Evolutionary conservation across 805 yeast genomes (phyloP).

Genomic region (Schwanniomyces yamadae): DNA sequence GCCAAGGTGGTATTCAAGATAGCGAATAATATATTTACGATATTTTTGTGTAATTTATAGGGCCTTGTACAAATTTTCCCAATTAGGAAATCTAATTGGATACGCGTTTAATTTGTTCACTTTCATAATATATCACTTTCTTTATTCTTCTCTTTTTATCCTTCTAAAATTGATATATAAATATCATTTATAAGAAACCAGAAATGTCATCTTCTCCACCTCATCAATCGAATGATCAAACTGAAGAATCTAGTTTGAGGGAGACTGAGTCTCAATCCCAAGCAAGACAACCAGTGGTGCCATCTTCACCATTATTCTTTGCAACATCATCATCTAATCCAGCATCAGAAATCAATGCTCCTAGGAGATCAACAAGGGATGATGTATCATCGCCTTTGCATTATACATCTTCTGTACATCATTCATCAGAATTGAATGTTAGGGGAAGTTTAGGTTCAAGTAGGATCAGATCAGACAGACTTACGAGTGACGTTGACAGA

Average conservation of each 20-base stretch:
- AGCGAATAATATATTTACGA: conserved; percentile 9
- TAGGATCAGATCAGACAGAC: conserved; percentile 45
- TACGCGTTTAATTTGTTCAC: conserved; percentile 25
- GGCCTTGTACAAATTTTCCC: conserved; percentile 18
- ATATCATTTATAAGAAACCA: neutral
- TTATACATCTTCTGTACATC: conserved; percentile 44
- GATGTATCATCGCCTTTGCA: conserved; percentile 51
- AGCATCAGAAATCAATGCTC: conserved; percentile 27
- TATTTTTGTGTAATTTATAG: conserved; percentile 1
- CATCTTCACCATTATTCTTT: conserved; percentile 58
- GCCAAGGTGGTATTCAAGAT: conserved; percentile 17
- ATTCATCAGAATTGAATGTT: conserved; percentile 40
- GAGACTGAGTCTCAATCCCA: conserved; percentile 37
- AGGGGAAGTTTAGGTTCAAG: conserved; percentile 23
- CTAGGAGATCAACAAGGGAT: conserved; percentile 20
- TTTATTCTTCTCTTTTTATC: no score
- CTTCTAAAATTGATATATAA: neutral
- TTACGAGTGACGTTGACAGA: conserved; percentile 43
- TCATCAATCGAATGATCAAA: conserved; percentile 31
- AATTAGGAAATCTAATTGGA: conserved; percentile 24
- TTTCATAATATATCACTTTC: neutral
- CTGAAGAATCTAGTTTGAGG: conserved; percentile 23
- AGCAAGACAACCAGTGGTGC: conserved; percentile 41
- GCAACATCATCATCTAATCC: conserved; percentile 48
- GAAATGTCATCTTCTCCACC: conserved; percentile 37